These are phyloP conservation scores for Aristolochia fimbriata DNA, from an alignment of 164 flowering plant species.

Conservation along the genomic window DNA sequence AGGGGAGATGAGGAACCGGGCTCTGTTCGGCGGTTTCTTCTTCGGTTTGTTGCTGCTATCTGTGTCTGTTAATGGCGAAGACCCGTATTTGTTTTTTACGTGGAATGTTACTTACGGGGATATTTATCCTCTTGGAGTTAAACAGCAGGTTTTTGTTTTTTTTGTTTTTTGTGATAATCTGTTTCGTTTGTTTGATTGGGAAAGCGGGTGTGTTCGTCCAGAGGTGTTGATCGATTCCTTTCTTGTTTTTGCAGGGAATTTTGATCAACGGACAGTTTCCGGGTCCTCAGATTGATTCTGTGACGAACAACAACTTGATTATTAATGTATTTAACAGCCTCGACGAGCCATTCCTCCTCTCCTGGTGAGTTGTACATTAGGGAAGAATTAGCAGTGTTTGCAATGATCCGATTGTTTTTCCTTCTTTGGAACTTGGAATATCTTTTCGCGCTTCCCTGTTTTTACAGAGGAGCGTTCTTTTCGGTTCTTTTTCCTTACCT, in stretches of 20 bases:
- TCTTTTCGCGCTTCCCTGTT: too few species aligned
- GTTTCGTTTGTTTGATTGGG: background rate
- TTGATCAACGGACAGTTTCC: slow-evolving; percentile 98
- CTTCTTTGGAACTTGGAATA: background rate
- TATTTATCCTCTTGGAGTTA: slow-evolving; percentile 28
- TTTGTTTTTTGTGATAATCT: too few species aligned
- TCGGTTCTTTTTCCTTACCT: background rate
- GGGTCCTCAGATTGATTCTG: slow-evolving; percentile 83
- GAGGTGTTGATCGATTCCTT: too few species aligned
- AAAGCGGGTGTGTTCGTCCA: background rate
- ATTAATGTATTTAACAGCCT: slow-evolving; percentile 80
- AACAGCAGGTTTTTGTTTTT: slow-evolving; percentile 19
- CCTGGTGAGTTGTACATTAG: slow-evolving; percentile 47
- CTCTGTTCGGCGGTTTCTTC: background rate
- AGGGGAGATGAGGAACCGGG: too few species aligned
- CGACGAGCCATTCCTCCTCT: slow-evolving; percentile 83
- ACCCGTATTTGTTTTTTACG: slow-evolving; percentile 23
- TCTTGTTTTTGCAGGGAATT: slow-evolving; percentile 66
- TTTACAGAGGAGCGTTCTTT: too few species aligned
- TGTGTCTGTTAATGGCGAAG: slow-evolving; percentile 19
- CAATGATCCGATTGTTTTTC: background rate
- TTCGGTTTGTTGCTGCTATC: slow-evolving; percentile 6
- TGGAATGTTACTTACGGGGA: slow-evolving; percentile 32
- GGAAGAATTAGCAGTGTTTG: background rate
- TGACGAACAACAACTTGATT: slow-evolving; percentile 85